phyloP scores from a whole-genome alignment of 2,329 filamentous ascomycete genomes.

The Chaetomium sp. region DNA sequence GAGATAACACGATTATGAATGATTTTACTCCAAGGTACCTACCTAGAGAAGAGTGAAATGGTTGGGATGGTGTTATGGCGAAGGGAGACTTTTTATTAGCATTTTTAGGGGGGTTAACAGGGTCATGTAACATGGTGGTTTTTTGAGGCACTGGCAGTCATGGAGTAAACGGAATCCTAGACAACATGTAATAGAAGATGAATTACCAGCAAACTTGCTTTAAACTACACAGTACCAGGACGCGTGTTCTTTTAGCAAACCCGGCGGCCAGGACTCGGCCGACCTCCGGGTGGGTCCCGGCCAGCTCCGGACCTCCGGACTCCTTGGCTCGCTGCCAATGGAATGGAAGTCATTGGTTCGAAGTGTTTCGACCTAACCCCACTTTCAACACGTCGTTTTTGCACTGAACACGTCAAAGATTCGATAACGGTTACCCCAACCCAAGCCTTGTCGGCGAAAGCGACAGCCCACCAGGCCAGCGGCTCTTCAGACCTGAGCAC shows the following conservation, averaged over 20 bases:
- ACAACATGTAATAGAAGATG: not conserved
- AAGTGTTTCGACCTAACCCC: not conserved
- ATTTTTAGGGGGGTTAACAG: not conserved
- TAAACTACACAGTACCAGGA: too few relatives aligned
- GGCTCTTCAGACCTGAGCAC: conserved; percentile 15
- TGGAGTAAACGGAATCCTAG: not conserved
- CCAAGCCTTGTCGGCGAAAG: not conserved
- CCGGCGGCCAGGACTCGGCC: not conserved
- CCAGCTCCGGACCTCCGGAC: too few relatives aligned
- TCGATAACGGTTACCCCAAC: not conserved
- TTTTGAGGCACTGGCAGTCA: not conserved
- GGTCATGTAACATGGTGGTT: not conserved
- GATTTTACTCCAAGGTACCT: too few relatives aligned
- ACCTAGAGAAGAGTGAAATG: not conserved
- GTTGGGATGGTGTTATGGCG: not conserved
- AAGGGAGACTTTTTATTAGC: not conserved
- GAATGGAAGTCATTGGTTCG: not conserved
- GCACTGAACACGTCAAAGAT: not conserved
- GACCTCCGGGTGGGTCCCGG: not conserved
- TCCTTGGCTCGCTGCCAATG: too few relatives aligned
- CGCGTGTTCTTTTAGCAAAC: too few relatives aligned
- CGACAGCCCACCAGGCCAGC: not conserved
- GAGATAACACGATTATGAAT: not conserved
- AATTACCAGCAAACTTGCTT: not conserved
- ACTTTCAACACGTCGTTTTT: not conserved